A percentile compares a stretch with the other conserved stretches of the same genome.
phyloP scores from a whole-genome alignment of 2,329 filamentous ascomycete species.

The Colletotrichum sp. region DNA sequence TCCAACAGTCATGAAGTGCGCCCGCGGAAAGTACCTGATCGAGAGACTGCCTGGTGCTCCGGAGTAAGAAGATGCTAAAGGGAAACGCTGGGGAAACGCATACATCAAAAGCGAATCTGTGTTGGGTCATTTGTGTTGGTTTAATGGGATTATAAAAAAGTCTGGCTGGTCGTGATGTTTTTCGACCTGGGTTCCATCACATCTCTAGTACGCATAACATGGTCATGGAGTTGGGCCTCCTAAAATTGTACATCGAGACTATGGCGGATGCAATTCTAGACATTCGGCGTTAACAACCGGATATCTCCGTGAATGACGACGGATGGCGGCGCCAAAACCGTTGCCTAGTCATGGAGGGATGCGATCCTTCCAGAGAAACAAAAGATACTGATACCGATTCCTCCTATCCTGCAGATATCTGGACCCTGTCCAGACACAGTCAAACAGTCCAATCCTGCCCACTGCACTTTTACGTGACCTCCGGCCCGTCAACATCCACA shows the following conservation, averaged over 20 bases:
- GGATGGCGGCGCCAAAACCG: constrained; percentile 1
- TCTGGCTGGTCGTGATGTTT: constrained; percentile 9
- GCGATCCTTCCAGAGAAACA: background rate
- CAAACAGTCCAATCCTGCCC: background rate
- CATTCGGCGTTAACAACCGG: background rate
- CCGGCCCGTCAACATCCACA: background rate
- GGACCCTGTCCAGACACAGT: background rate
- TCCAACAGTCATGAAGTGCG: constrained; percentile 74
- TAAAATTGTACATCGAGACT: background rate
- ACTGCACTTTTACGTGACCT: background rate
- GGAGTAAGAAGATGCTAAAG: constrained; percentile 45
- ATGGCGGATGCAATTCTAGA: background rate
- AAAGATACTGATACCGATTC: background rate
- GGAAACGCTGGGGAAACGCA: background rate
- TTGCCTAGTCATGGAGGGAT: background rate
- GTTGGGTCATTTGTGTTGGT: background rate
- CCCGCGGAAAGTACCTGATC: constrained; percentile 90
- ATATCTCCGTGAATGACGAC: constrained; percentile 5
- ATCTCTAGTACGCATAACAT: background rate
- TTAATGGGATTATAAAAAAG: background rate
- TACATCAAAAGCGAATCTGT: background rate
- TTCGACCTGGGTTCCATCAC: constrained; percentile 3
- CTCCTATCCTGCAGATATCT: background rate
- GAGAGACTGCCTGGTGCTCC: constrained; percentile 88
- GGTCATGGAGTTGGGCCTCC: background rate